Conservation (phyloP, 345 rosid species). For the Salix caprea region DNA sequence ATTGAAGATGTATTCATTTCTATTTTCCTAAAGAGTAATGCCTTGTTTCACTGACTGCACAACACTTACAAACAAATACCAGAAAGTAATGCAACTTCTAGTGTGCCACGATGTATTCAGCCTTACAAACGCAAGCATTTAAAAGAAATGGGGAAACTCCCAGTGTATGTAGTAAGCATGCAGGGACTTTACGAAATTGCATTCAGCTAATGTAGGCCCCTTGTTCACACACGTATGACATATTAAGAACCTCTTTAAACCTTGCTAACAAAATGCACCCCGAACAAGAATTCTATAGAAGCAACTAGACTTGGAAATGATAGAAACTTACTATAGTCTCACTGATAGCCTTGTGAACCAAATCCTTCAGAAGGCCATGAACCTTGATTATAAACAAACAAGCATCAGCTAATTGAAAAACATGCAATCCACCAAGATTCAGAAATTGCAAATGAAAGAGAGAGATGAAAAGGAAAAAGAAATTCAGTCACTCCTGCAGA, state of each 20-base stretch:
- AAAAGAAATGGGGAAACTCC: neutral
- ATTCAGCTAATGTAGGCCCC: neutral
- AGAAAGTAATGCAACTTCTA: neutral
- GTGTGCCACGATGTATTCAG: too few species aligned
- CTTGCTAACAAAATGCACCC: neutral
- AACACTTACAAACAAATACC: too few species aligned
- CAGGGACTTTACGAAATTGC: neutral
- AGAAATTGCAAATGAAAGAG: neutral
- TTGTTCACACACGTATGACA: neutral
- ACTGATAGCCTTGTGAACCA: slow-evolving; percentile 87
- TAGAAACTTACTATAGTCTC: slow-evolving; percentile 70
- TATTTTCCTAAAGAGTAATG: neutral
- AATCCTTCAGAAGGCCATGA: slow-evolving; percentile 85
- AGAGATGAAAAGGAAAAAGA: neutral
- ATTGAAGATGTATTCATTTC: neutral
- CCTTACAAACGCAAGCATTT: neutral
- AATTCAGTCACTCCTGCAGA: neutral
- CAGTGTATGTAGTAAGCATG: neutral
- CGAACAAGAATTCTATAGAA: neutral
- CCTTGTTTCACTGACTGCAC: neutral
- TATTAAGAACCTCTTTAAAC: neutral
- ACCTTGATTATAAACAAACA: slow-evolving; percentile 41
- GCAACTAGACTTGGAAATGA: slow-evolving; percentile 5
- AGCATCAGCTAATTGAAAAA: neutral
- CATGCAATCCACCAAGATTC: neutral